phyloP scores from a whole-genome alignment of 805 yeast genomes.

The Teunomyces cretensis region DNA sequence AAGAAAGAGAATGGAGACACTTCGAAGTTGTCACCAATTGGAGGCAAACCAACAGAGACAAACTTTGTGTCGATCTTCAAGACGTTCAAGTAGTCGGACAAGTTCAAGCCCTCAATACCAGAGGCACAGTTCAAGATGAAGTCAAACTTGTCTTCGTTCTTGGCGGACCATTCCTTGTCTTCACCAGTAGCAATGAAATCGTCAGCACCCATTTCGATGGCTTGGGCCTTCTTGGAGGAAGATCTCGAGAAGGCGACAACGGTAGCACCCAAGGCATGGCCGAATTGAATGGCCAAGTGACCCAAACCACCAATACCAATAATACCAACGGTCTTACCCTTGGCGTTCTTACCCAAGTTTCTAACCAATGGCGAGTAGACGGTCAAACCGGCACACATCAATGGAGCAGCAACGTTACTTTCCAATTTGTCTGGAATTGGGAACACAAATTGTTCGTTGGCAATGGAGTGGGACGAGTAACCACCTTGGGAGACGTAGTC shows the following conservation, averaged over 20 bases:
- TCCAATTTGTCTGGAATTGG: constrained; percentile 53
- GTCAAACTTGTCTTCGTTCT: constrained; percentile 41
- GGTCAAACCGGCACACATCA: constrained; percentile 78
- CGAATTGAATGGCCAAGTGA: constrained; percentile 54
- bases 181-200: constrained; percentile 55
- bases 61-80: constrained; percentile 60
- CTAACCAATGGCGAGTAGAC: constrained; percentile 65
- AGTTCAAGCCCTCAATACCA: constrained; percentile 48
- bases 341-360: constrained; percentile 32
- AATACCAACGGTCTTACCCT: constrained; percentile 52
- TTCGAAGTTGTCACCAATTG: constrained; percentile 38
- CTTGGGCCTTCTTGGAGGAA: constrained; percentile 47
- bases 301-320: constrained; percentile 60
- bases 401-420: constrained; percentile 62
- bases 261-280: constrained; percentile 60
- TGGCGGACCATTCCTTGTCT: constrained; percentile 40
- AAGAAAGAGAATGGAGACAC: constrained; percentile 55
- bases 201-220: constrained; percentile 52
- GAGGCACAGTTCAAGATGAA: constrained; percentile 55
- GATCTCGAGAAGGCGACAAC: constrained; percentile 58
- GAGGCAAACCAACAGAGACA: constrained; percentile 68
- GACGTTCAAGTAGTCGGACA: constrained; percentile 45
- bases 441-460: constrained; percentile 61
- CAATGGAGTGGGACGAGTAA: constrained; percentile 64
- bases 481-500: constrained; percentile 68